phyloP scores from a whole-genome alignment of 1,139 yeast genomes.

The Taphrina populina region DNA sequence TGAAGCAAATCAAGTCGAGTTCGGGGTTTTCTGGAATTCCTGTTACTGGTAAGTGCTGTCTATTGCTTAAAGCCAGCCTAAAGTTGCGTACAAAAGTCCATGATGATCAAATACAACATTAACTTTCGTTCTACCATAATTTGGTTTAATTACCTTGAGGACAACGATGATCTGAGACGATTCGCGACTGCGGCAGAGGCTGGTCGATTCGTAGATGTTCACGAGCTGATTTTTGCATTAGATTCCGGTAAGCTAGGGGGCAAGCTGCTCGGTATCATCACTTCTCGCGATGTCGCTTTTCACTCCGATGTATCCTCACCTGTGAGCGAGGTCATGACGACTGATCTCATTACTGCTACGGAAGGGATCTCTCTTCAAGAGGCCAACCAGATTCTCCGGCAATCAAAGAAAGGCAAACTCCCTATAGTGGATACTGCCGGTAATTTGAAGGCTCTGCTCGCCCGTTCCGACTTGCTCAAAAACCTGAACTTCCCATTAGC shows the following conservation, averaged over 20 bases:
- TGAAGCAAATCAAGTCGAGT: constrained; percentile 63
- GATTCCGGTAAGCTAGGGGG: constrained; percentile 86
- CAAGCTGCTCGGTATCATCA: constrained; percentile 88
- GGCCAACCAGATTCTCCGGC: constrained; percentile 87
- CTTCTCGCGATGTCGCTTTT: constrained; percentile 96
- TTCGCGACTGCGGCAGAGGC: constrained; percentile 19
- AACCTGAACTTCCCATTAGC: constrained; percentile 92
- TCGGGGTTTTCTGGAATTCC: constrained; percentile 98
- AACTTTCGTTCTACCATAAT: constrained; percentile 99
- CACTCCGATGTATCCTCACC: constrained; percentile 66
- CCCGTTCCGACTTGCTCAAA: constrained; percentile 96
- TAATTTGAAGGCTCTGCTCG: constrained; percentile 79
- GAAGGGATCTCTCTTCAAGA: constrained; percentile 72
- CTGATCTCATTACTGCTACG: constrained; percentile 77
- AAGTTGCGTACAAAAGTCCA: constrained; percentile 37
- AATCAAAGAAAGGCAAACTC: constrained; percentile 94
- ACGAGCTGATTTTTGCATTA: constrained; percentile 44
- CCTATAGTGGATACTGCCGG: constrained; percentile 82
- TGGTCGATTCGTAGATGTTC: constrained; percentile 31
- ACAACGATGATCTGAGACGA: constrained; percentile 43
- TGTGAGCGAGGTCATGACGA: constrained; percentile 84
- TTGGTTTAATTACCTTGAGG: constrained; percentile 98
- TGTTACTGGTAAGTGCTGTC: constrained; percentile 85
- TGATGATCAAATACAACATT: constrained; percentile 59
- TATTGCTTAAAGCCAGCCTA: background rate